A percentile compares a stretch with the other conserved stretches of the same genome.
Evolutionary conservation across 495 filamentous ascomycete genomes (phyloP).

Genomic region (Articulospora tetracladia): DNA sequence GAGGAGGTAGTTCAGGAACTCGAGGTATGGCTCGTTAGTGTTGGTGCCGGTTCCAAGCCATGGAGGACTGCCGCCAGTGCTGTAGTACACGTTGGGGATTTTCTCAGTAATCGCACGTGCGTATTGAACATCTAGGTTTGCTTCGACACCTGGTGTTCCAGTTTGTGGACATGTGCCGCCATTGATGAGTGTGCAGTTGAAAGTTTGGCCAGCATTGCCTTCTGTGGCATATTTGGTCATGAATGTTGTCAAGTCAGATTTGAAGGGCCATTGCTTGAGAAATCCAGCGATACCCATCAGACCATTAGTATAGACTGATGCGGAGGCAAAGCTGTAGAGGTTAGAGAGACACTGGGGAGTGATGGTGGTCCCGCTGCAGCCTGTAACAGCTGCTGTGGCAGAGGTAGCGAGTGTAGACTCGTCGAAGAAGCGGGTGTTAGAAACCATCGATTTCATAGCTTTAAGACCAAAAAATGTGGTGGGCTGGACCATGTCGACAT

Average conservation of each 20-base stretch:
- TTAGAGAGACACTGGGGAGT: constrained; percentile 23
- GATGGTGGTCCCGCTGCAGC: constrained; percentile 17
- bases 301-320: constrained; percentile 10
- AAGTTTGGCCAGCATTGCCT: constrained; percentile 32
- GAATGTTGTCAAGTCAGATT: constrained; percentile 35
- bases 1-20: constrained; percentile 69
- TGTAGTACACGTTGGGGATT: constrained; percentile 24
- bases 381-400: constrained; percentile 4
- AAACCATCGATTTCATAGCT: constrained; percentile 19
- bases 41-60: constrained; percentile 26
- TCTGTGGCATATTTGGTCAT: constrained; percentile 46
- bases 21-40: constrained; percentile 78
- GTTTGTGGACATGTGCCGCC: constrained; percentile 56
- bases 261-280: constrained; percentile 19
- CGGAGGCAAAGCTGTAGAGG: constrained; percentile 20
- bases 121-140: constrained; percentile 66
- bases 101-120: constrained; percentile 21
- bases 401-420: neutral
- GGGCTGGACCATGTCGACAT: constrained; percentile 64
- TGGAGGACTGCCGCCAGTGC: constrained; percentile 17
- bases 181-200: constrained; percentile 62
- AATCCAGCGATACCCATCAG: constrained; percentile 23
- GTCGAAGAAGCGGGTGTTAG: neutral
- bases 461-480: constrained; percentile 55
- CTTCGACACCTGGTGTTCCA: constrained; percentile 43